These are phyloP conservation scores for Hypoxylon intermedium DNA, from an alignment of 495 filamentous ascomycete genomes.

Conservation along the genomic window DNA sequence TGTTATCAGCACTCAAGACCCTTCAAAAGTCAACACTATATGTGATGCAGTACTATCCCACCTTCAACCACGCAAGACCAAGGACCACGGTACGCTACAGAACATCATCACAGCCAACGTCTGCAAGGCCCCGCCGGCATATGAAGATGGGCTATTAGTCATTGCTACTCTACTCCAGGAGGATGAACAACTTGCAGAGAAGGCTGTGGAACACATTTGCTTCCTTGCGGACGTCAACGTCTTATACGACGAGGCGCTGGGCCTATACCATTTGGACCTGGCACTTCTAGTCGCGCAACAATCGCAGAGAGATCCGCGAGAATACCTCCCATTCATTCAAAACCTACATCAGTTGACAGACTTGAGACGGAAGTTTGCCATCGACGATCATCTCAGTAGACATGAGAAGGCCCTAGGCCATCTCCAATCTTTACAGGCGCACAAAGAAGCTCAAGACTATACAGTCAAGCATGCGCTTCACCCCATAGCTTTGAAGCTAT, in stretches of 20 bases:
- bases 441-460: slow-evolving; percentile 80
- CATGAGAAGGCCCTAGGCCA: slow-evolving; percentile 77
- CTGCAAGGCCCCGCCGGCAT: slow-evolving; percentile 88
- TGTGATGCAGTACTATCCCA: slow-evolving; percentile 82
- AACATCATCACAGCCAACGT: slow-evolving; percentile 94
- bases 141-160: slow-evolving; percentile 82
- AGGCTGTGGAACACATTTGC: slow-evolving; percentile 93
- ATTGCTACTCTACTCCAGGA: slow-evolving; percentile 75
- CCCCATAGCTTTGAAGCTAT: slow-evolving; percentile 76
- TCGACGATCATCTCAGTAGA: slow-evolving; percentile 84
- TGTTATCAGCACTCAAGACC: slow-evolving; percentile 19
- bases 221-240: slow-evolving; percentile 92
- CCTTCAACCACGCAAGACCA: slow-evolving; percentile 67
- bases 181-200: slow-evolving; percentile 73
- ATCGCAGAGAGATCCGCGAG: slow-evolving; percentile 92
- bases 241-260: slow-evolving; percentile 90
- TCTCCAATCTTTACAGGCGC: slow-evolving; percentile 68
- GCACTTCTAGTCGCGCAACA: slow-evolving; percentile 91
- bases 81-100: slow-evolving; percentile 68
- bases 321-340: slow-evolving; percentile 94
- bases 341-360: slow-evolving; percentile 75
- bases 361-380: slow-evolving; percentile 75
- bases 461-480: slow-evolving; percentile 81
- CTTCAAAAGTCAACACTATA: slow-evolving; percentile 81
- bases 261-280: slow-evolving; percentile 89